Conservation (phyloP, 441 rosid species). For the Erodium texanum region DNA sequence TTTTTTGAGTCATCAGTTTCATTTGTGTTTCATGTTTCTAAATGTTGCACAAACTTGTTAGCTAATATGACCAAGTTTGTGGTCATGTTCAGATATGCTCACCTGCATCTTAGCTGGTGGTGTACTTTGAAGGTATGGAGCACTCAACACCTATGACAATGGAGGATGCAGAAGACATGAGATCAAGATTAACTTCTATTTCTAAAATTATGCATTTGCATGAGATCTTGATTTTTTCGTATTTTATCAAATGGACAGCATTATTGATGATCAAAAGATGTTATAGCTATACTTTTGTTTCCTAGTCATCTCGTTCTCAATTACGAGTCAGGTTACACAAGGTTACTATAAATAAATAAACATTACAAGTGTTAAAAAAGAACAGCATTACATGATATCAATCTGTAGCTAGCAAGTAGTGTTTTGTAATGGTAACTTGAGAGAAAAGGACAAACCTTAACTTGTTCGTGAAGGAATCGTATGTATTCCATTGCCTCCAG, state of each 20-base stretch:
- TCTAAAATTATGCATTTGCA: no score
- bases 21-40: no score
- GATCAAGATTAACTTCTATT: conserved; percentile 5
- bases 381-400: neutral
- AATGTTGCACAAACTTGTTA: no score
- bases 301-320: no score
- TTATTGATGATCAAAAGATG: neutral
- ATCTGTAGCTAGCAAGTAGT: neutral
- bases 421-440: neutral
- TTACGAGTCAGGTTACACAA: no score
- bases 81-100: conserved; percentile 13
- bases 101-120: conserved; percentile 48
- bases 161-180: neutral
- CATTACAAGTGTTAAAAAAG: neutral
- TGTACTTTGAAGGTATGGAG: conserved; percentile 69
- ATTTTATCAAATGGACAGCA: neutral
- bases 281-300: no score
- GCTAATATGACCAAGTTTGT: no score
- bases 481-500: conserved; percentile 79
- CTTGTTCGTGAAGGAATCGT: conserved; percentile 89
- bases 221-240: no score
- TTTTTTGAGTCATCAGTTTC: neutral
- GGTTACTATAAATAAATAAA: no score
- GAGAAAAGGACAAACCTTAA: conserved; percentile 48
- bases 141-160: conserved; percentile 68